phyloP scores from a whole-genome alignment of 129 eudicot species.

The Oenanthe sinensis region DNA sequence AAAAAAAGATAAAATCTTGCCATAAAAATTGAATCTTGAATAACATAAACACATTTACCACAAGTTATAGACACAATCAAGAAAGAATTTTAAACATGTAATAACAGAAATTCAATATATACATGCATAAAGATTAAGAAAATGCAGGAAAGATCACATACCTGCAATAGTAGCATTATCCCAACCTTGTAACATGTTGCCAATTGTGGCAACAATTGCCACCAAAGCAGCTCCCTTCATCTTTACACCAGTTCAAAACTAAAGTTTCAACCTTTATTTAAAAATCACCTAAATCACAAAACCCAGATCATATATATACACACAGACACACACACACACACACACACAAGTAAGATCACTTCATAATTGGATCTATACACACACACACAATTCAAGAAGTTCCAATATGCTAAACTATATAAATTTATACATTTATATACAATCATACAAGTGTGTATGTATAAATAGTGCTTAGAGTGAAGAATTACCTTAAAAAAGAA shows the following conservation, averaged over 20 bases:
- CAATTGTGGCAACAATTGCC: slow-evolving; percentile 65
- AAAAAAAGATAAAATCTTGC: neutral
- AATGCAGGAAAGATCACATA: slow-evolving; percentile 15
- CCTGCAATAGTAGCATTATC: slow-evolving; percentile 87
- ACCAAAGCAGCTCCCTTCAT: slow-evolving; percentile 70
- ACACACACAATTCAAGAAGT: neutral
- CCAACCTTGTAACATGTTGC: slow-evolving; percentile 76
- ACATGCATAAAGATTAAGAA: neutral
- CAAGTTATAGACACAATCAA: neutral
- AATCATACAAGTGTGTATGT: neutral
- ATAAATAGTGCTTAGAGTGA: slow-evolving; percentile 1
- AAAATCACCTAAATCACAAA: neutral
- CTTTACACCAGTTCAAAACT: slow-evolving; percentile 5
- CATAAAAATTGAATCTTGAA: neutral
- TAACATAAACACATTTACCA: neutral
- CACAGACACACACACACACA: neutral
- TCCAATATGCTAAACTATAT: neutral
- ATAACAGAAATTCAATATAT: neutral
- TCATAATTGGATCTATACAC: slow-evolving; percentile 1
- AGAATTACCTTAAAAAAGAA: neutral
- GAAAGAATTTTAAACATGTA: neutral
- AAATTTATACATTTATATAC: neutral
- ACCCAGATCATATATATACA: neutral
- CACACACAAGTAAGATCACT: neutral
- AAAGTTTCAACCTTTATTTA: neutral